A percentile compares a stretch with the other conserved stretches of the same genome.
Evolutionary conservation across 2,329 filamentous ascomycete genomes (phyloP).

Genomic region (Ascochyta lentis): DNA sequence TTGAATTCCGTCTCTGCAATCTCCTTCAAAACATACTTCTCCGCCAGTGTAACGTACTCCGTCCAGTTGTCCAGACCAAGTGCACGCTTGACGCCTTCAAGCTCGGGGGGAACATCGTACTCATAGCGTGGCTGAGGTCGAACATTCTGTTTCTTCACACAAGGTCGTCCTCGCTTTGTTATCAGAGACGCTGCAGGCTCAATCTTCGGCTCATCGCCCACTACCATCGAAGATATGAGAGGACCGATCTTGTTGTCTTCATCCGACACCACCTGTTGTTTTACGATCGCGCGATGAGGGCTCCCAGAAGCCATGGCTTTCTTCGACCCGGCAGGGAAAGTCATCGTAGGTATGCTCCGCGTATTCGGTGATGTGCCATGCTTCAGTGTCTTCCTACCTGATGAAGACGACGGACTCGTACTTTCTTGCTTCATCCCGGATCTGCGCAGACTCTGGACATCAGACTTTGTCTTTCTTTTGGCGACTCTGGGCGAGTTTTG

Average conservation of each 20-base stretch:
- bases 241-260: neutral
- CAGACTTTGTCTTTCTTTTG: neutral
- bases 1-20: constrained; percentile 12
- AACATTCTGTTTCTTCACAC: too few species aligned
- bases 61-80: constrained; percentile 25
- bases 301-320: neutral
- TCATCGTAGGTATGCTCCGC: neutral
- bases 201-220: neutral
- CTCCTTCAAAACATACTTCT: constrained; percentile 12
- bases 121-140: constrained; percentile 2
- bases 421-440: neutral
- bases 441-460: neutral
- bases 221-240: neutral
- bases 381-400: neutral
- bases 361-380: neutral
- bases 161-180: neutral
- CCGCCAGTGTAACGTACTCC: constrained; percentile 20
- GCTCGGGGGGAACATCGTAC: constrained; percentile 15
- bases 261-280: neutral
- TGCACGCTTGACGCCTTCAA: constrained; percentile 19
- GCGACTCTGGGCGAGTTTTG: neutral
- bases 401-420: neutral
- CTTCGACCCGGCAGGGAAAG: neutral
- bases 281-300: neutral
- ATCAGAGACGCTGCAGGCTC: neutral